Evolutionary conservation across 345 rosid species (phyloP).

Genomic region (Heritiera littoralis): DNA sequence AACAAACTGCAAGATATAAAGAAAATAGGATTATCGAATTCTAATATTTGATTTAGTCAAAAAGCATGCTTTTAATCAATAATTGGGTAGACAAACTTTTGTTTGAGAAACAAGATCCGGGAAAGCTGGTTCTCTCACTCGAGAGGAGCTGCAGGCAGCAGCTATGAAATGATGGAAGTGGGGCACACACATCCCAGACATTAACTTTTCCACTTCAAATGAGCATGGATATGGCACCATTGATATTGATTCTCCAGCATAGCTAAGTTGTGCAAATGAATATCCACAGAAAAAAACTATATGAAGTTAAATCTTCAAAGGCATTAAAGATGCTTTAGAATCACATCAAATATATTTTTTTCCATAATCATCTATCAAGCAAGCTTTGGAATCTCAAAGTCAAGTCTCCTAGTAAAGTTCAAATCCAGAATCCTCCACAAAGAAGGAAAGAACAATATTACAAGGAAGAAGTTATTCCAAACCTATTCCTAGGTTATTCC

Average conservation of each 20-base stretch:
- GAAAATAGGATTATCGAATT: not conserved
- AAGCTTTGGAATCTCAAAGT: not conserved
- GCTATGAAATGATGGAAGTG: not conserved
- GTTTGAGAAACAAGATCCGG: not conserved
- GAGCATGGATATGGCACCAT: not conserved
- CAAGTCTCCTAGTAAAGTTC: not conserved
- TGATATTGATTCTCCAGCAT: not conserved
- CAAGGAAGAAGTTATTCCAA: conserved; percentile 16
- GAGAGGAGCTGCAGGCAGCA: not conserved
- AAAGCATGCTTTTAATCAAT: not conserved
- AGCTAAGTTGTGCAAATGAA: not conserved
- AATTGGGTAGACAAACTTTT: not conserved
- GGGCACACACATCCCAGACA: not conserved
- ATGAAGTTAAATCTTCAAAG: not conserved
- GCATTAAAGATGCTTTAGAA: not conserved
- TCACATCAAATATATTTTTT: not conserved
- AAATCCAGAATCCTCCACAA: not conserved
- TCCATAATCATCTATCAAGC: not conserved
- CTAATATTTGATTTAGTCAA: not conserved
- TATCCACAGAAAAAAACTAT: not conserved
- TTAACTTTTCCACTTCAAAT: not conserved
- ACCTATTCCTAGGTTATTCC: not conserved
- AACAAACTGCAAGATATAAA: not conserved
- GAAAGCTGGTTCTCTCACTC: not conserved
- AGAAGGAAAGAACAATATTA: conserved; percentile 14